A percentile compares a stretch with the other conserved stretches of the same genome.
Conservation (phyloP, 2,329 filamentous ascomycete species). For the Penicillium sp. region DNA sequence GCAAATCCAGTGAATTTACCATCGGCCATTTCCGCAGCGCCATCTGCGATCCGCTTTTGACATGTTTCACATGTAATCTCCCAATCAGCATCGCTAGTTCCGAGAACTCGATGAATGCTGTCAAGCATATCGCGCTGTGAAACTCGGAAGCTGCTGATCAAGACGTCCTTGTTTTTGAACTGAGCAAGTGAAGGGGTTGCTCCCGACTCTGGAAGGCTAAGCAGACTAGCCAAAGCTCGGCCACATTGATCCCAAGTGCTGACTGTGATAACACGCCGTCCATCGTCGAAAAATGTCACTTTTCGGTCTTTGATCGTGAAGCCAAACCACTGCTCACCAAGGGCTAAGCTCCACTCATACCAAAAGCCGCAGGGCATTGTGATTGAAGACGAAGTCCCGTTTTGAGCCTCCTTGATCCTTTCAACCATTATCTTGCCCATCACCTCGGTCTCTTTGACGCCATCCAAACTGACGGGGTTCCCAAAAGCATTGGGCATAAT, state of each 20-base stretch:
- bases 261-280: slow-evolving; percentile 56
- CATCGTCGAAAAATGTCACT: slow-evolving; percentile 56
- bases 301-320: slow-evolving; percentile 49
- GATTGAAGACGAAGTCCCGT: slow-evolving; percentile 43
- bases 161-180: slow-evolving; percentile 48
- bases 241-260: slow-evolving; percentile 62
- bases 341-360: slow-evolving; percentile 54
- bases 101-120: slow-evolving; percentile 57
- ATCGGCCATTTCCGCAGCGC: slow-evolving; percentile 4
- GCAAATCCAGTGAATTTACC: slow-evolving; percentile 8
- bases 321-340: slow-evolving; percentile 42
- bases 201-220: slow-evolving; percentile 47
- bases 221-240: slow-evolving; percentile 53
- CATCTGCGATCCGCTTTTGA: slow-evolving; percentile 13
- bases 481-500: slow-evolving; percentile 55
- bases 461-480: slow-evolving; percentile 27
- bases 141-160: slow-evolving; percentile 57
- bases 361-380: slow-evolving; percentile 50
- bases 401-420: slow-evolving; percentile 35
- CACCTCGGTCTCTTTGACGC: slow-evolving; percentile 27
- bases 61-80: slow-evolving; percentile 13
- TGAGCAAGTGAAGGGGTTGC: slow-evolving; percentile 34
- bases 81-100: slow-evolving; percentile 62
- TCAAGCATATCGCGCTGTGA: slow-evolving; percentile 66
- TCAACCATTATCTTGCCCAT: slow-evolving; percentile 23